phyloP scores from a whole-genome alignment of 2,329 filamentous ascomycete species.

The Penicillium hordei region DNA sequence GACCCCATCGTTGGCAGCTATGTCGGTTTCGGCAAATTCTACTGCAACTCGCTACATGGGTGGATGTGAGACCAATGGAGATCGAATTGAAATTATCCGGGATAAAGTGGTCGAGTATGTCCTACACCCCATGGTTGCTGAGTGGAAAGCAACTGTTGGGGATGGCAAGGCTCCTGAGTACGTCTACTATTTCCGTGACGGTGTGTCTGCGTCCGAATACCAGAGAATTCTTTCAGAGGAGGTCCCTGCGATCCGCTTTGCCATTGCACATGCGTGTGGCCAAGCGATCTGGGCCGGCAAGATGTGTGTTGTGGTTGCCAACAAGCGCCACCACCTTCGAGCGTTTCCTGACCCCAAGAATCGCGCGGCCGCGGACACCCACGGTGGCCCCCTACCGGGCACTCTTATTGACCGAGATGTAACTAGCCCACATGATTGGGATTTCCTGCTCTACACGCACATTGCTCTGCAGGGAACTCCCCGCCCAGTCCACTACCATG shows the following conservation, averaged over 20 bases:
- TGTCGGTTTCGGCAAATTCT: slow-evolving; percentile 77
- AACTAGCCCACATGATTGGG: slow-evolving; percentile 87
- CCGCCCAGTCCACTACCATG: slow-evolving; percentile 87
- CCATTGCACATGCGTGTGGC: slow-evolving; percentile 11
- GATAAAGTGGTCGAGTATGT: slow-evolving; percentile 65
- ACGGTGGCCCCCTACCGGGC: slow-evolving; percentile 80
- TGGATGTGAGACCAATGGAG: slow-evolving; percentile 77
- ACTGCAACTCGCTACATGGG: slow-evolving; percentile 75
- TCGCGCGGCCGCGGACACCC: slow-evolving; percentile 60
- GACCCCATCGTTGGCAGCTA: slow-evolving; percentile 76
- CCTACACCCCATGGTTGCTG: slow-evolving; percentile 61
- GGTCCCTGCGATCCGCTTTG: slow-evolving; percentile 44
- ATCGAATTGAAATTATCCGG: slow-evolving; percentile 75
- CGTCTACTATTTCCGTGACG: slow-evolving; percentile 90
- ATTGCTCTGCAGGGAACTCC: slow-evolving; percentile 91
- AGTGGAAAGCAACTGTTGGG: slow-evolving; percentile 62
- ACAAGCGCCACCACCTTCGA: slow-evolving; percentile 91
- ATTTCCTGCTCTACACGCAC: slow-evolving; percentile 74
- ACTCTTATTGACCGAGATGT: slow-evolving; percentile 84
- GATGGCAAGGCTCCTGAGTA: slow-evolving; percentile 63
- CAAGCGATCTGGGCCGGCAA: slow-evolving; percentile 52
- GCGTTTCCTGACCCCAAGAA: slow-evolving; percentile 72
- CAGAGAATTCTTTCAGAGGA: slow-evolving; percentile 76
- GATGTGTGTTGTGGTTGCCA: slow-evolving; percentile 83
- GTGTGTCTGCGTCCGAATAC: slow-evolving; percentile 86